Evolutionary conservation across 768 basidiomycete species (phyloP), one percentile per base, ranked within the genome.

Genomic region (Gloeophyllum trabeum): DNA sequence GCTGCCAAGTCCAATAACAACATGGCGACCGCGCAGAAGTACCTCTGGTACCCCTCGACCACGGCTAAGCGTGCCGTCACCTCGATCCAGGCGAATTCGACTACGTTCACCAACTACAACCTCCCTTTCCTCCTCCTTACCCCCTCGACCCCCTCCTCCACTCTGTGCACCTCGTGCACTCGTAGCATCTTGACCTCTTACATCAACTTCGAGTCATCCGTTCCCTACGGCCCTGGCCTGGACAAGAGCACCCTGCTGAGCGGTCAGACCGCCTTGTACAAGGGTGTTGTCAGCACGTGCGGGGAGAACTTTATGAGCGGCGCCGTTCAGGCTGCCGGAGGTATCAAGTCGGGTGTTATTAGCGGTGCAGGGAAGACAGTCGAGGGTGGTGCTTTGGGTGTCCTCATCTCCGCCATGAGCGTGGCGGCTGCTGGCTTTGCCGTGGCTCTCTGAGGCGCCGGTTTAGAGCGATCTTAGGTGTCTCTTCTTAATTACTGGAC

Each of bases 111-210:
- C 35, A 49, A 62, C 36, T 72, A 71, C 54, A 87, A 83, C 67
- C 60, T 96, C 42, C 66, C 76, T 25, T 96, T 88, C 83, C 67
- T 97, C 49, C 79, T 85, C 79, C 71, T 86, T 54, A 57, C 69
- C 22, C 66, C 82, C 35, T 47, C 52, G 46, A 61, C 73, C 54
- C 26, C 70, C 21, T 58, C 66, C n/a, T 50, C 59, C 21, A 41
- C 60, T 19, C 79, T 96, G 35, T 97, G 94, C 78, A 79, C 71
- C 2, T 51, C 79, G 12, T 98, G 94, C 78, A 79, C 87, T 10
- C 76, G 83, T 57, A 72, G 71, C 48, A 65, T 92, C 55, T 56
- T 98, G 49, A 73, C 76, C 2, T 50, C 77, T 6, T 99, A 87
- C 71, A 79, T 88, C 60, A 60, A 65, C 43, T 93, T 75, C 60